phyloP scores from a whole-genome alignment of 768 basidiomycete genomes.

The Hericium erinaceus region DNA sequence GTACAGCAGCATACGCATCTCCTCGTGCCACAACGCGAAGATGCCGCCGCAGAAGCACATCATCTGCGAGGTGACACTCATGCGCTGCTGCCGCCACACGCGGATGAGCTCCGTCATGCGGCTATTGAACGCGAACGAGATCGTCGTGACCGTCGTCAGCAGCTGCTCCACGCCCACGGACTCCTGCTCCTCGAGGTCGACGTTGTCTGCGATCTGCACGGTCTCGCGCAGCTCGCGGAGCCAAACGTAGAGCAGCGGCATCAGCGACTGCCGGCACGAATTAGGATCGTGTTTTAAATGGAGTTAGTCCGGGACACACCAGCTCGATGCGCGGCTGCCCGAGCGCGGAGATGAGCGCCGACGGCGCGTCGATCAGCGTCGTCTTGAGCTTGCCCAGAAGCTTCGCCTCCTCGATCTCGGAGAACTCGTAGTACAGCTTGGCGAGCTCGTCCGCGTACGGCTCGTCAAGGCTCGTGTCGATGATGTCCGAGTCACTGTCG shows the following conservation, averaged over 20 bases:
- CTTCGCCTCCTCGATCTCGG: background rate
- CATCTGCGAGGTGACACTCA: background rate
- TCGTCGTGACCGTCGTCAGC: background rate
- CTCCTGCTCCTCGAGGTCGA: background rate
- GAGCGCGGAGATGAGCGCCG: background rate
- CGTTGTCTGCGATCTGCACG: background rate
- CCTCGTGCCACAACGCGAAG: background rate
- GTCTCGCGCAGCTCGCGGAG: background rate
- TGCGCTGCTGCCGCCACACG: background rate
- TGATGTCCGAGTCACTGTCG: background rate
- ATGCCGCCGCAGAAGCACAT: background rate
- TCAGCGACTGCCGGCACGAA: background rate
- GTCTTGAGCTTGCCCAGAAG: background rate
- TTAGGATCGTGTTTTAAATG: background rate
- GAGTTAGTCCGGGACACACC: background rate
- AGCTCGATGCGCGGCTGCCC: conserved; percentile 1
- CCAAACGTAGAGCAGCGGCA: background rate
- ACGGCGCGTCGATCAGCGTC: background rate
- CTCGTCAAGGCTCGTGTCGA: background rate
- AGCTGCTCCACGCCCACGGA: background rate
- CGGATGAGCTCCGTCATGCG: background rate
- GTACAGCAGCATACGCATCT: background rate
- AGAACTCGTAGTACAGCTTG: background rate
- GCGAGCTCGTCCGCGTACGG: background rate
- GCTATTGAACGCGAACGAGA: background rate